Base-by-base conservation (phyloP, 345 rosid species). In the Gossypioides kirkii region DNA sequence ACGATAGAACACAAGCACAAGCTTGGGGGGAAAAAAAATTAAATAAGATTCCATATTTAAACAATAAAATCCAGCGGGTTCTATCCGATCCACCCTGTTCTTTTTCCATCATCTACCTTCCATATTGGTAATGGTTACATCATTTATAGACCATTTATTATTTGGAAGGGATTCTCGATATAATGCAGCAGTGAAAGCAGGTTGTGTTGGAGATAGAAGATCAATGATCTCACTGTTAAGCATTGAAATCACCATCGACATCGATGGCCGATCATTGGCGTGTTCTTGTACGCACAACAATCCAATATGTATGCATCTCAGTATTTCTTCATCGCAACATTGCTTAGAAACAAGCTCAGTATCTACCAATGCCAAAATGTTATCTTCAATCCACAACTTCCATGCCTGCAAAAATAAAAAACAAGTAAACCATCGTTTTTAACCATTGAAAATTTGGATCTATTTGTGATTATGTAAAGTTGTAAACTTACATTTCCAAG, bases 331-430 rank as follows among this genome's bases (percentile, higher is more conserved):
- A 10, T 41, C 38, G 25, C 16, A 17, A 10, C 50, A 9, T 2
- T 63, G 41, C 2, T 60, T 41, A 13, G 6, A 23, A 10, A 73
- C 68, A 3, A 20, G 23, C 10, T 52, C 55, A 6, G 61, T 73
- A 55, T 80, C 77, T 32, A 68, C 10, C 22, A 80, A 59, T 0
- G n/a, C 43, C 8, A 22, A 38, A 56, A 49, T 46, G 65, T 73
- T 66, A 56, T 61, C 36, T 66, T 64, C 80, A 78, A 77, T 77
- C 85, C 88, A 87, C 20, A 75, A 71, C 55, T 77, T 79, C 89
- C 89, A 87, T 36, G 83, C 78, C 91, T 79, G 78, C 54, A 49
- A 12, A 13, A 49, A 49, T 6, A 32, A 4, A 32, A 32, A 32
- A 32, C 38, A 32, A 32, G 38, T 32, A 32, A 32, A 32, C 6